Base-by-base conservation (phyloP, 805 yeast species). In the Yarrowia divulgata region DNA sequence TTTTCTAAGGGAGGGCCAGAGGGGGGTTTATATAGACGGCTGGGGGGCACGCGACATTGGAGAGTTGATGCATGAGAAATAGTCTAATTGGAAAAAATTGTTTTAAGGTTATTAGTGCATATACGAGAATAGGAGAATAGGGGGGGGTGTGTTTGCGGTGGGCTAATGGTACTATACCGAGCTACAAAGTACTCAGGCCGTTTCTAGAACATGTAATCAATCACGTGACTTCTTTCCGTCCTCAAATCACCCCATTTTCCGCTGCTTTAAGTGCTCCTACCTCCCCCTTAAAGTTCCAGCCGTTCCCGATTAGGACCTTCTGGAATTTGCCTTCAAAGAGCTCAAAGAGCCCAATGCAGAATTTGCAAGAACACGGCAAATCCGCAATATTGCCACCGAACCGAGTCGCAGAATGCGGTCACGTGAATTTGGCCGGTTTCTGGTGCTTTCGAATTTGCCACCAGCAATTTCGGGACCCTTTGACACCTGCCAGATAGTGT, bases 1-100 rank as follows among this genome's bases (percentile, higher is more conserved):
- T 8, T 19, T n/a, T 34, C 19, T 7, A 39, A 54, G 34, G 8
- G 18, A 16, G 45, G 35, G 35, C 43, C 3, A 3, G 13, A 9
- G 29, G 35, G 60, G 60, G 35, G 12, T 54, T 37, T 39, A 54
- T 54, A 54, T 54, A 54, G 60, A 37, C 32, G 32, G 34, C 7
- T 18, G 2, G 23, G 4, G n/a, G 42, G 60, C 60, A 54, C 60
- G 45, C 60, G 60, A 54, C 60, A 37, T 54, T 13, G 45, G 14
- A 4, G 14, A 35, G 4, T 29, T 5, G 3, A n/a, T 37, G 42
- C 57, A 50, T 37, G 16, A 8, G 18, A 52, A 52, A 52, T 16
- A 52, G 58, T 18, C 14, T 35, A 52, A 12, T 18, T 18, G 58
- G n/a, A 52, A 52, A 52, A 52, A 35, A 50, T 50, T 32, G 35